Percentiles rank a stretch among this genome's conserved stretches.
phyloP scores from a whole-genome alignment of 495 filamentous ascomycete genomes.

The Tuber calosporum region DNA sequence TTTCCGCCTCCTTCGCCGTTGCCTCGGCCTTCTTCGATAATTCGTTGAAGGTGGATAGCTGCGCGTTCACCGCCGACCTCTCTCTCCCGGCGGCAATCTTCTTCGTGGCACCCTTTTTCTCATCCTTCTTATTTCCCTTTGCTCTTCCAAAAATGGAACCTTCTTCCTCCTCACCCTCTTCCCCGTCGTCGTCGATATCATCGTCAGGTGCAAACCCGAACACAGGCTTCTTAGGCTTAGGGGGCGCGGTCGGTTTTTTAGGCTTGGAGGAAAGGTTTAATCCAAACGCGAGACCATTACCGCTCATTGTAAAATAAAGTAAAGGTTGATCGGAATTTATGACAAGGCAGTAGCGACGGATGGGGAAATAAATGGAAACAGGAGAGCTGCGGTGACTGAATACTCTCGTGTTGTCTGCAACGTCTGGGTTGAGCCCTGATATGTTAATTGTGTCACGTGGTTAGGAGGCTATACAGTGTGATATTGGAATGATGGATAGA shows the following conservation, averaged over 20 bases:
- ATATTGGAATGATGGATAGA: not conserved
- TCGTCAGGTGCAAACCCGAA: conserved; percentile 19
- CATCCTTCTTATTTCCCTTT: conserved; percentile 13
- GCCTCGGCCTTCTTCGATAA: conserved; percentile 51
- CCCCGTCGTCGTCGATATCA: conserved; percentile 17
- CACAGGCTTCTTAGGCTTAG: conserved; percentile 34
- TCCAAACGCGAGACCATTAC: conserved; percentile 24
- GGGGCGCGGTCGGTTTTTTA: conserved; percentile 32
- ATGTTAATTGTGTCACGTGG: conserved; percentile 1
- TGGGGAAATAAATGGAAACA: not conserved
- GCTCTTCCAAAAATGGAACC: conserved; percentile 14
- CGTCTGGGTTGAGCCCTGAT: not conserved
- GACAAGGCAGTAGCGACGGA: not conserved
- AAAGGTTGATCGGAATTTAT: not conserved
- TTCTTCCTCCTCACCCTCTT: conserved; percentile 2
- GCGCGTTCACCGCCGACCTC: conserved; percentile 30
- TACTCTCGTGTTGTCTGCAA: not conserved
- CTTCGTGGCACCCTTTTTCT: conserved; percentile 9
- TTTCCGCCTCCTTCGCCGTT: conserved; percentile 52
- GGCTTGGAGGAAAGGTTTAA: conserved; percentile 26
- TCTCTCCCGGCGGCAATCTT: conserved; percentile 10
- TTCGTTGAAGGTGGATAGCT: conserved; percentile 29
- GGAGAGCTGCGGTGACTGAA: not conserved
- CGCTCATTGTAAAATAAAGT: conserved; percentile 13
- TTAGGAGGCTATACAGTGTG: not conserved